phyloP scores from a whole-genome alignment of 495 filamentous ascomycete genomes.

The Aspergillus nidulans region DNA sequence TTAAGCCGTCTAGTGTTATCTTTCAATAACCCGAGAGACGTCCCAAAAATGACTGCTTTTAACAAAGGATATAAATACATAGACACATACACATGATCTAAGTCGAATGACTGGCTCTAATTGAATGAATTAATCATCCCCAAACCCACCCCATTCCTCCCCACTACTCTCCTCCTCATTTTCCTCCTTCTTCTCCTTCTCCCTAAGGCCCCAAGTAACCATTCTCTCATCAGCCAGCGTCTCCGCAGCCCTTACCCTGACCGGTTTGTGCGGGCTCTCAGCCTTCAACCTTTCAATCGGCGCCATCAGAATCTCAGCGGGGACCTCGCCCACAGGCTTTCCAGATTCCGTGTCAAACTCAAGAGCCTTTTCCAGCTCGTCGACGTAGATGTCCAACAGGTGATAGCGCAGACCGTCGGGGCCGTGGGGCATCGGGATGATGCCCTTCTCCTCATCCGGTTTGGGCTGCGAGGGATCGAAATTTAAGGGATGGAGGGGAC shows the following conservation, averaged over 20 bases:
- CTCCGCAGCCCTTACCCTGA: slow-evolving; percentile 67
- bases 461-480: slow-evolving; percentile 36
- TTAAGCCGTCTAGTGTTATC: too few species aligned
- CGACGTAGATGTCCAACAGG: slow-evolving; percentile 84
- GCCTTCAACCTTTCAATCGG: slow-evolving; percentile 54
- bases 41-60: background rate
- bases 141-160: slow-evolving; percentile 71
- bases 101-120: too few species aligned
- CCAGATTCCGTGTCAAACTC: slow-evolving; percentile 41
- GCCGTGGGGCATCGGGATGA: slow-evolving; percentile 43
- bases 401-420: slow-evolving; percentile 85
- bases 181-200: slow-evolving; percentile 31
- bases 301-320: slow-evolving; percentile 51
- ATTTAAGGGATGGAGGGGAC: slow-evolving; percentile 40
- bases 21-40: background rate
- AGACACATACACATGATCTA: too few species aligned
- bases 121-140: slow-evolving; percentile 39
- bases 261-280: slow-evolving; percentile 63
- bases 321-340: slow-evolving; percentile 37
- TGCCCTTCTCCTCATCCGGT: slow-evolving; percentile 28
- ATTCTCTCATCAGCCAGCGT: slow-evolving; percentile 72
- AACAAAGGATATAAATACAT: background rate
- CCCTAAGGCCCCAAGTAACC: slow-evolving; percentile 50
- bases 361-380: slow-evolving; percentile 70
- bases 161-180: slow-evolving; percentile 45